Conservation (phyloP, 140 eudicot genomes). For the Bidens hawaiensis region DNA sequence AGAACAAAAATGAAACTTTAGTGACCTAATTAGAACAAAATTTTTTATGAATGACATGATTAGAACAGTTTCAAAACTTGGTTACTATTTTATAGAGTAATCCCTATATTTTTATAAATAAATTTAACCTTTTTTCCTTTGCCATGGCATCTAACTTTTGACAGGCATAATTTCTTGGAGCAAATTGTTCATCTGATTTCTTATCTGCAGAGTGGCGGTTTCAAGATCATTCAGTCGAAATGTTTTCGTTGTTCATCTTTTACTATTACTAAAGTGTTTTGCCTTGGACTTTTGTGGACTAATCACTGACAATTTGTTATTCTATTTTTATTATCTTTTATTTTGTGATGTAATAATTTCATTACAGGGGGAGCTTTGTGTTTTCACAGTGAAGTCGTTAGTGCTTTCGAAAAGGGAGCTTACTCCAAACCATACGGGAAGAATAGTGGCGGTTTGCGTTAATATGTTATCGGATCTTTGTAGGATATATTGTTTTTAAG, state of each 20-base stretch:
- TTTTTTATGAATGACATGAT: no score
- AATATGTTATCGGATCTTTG: no score
- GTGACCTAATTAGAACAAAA: no score
- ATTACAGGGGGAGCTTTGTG: conserved; percentile 27
- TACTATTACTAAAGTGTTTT: no score
- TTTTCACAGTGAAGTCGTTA: no score
- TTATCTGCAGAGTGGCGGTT: conserved; percentile 41
- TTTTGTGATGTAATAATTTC: conserved; percentile 21
- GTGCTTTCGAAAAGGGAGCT: no score
- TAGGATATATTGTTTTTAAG: no score
- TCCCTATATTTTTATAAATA: no score
- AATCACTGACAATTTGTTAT: conserved; percentile 16
- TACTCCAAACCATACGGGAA: conserved; percentile 10
- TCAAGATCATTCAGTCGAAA: neutral
- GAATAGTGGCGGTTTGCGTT: no score
- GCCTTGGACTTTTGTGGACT: conserved; percentile 12
- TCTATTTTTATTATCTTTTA: conserved; percentile 6
- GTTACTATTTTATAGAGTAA: no score
- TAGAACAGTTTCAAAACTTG: no score
- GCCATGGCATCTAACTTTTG: conserved; percentile 38
- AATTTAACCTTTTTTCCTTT: conserved; percentile 25
- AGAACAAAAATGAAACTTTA: no score
- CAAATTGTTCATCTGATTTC: conserved; percentile 40
- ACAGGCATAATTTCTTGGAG: conserved; percentile 54
- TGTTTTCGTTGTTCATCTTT: neutral